Evolutionary conservation across 768 basidiomycete genomes (phyloP), one percentile per base, ranked within the genome.

Genomic region (Sistotremastrum suecicum): DNA sequence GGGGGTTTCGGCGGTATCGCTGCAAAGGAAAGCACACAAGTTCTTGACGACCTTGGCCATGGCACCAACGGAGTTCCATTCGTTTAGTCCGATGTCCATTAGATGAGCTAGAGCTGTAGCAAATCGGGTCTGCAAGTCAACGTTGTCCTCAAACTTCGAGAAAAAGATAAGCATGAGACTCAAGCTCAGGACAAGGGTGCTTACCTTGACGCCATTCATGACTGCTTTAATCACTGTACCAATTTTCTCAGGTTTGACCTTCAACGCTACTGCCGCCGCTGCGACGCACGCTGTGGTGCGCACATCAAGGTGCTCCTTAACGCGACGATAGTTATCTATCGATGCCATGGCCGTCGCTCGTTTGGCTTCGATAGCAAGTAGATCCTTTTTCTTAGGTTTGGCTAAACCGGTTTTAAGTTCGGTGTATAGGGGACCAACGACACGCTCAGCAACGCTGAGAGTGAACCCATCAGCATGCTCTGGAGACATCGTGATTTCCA

Each of bases 41-140:
- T 99, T 99, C 66, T 89, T 90, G 51, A 98, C 79, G 47, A 99
- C 88, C 69, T 99, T 99, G 55, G 91, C 88, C 1, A 85, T 83
- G 3, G 94, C 91, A 56, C 91, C 88, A 33, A 71, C 60, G 42
- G 89, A 76, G 39, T 77, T 72, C 5, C 58, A 20, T 20, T 20
- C 20, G 20, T 20, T 20, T 20, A 20, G 20, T 20, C 89, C 95
- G 57, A 88, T 87, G 47, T 81, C 78, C 51, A 97, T 76, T 63
- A 99, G 91, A 4, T 79, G 73, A 4, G 91, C 84, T 10, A 98
- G 83, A 0, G 90, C 80, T 0, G 68, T 68, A 0, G 94, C 94
- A 1, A 90, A 88, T 7, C 94, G 85, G 29, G 67, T 76, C 60
- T 99, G 95, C 4, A 98, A 71, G 55, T 91, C 80, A 33, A 77